Conservation (phyloP, 148 eudicot genomes). For the Hydrangea macrophylla region DNA sequence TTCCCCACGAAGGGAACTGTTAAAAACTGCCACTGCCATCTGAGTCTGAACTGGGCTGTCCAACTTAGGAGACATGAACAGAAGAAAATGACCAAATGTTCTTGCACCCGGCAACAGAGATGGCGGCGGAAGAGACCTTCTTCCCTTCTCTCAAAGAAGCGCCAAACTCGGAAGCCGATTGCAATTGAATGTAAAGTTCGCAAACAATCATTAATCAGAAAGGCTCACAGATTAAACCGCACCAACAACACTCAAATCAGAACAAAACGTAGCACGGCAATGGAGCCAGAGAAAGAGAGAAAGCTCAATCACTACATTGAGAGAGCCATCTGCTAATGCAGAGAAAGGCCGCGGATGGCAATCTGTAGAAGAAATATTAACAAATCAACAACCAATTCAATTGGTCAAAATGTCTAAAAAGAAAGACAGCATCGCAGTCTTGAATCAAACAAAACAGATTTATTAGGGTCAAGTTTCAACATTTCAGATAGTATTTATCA, state of each 20-base stretch:
- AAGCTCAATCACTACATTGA: constrained; percentile 24
- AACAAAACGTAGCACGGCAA: neutral
- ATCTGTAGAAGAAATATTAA: constrained; percentile 15
- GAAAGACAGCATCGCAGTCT: too few relatives aligned
- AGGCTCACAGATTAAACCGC: constrained; percentile 18
- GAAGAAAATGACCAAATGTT: constrained; percentile 9
- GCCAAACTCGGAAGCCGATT: constrained; percentile 44
- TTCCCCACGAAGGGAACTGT: constrained; percentile 53
- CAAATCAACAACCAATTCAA: neutral
- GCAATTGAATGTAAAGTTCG: constrained; percentile 8
- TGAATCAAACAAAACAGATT: too few relatives aligned
- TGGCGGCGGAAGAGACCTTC: constrained; percentile 44
- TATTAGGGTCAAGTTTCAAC: too few relatives aligned
- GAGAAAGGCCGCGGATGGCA: constrained; percentile 15
- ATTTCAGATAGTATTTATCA: too few relatives aligned
- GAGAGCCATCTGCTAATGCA: constrained; percentile 27
- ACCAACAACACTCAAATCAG: constrained; percentile 9
- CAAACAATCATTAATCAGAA: constrained; percentile 42
- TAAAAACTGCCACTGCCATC: constrained; percentile 69
- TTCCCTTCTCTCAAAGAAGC: constrained; percentile 34
- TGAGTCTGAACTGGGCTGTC: constrained; percentile 86
- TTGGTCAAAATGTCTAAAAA: neutral
- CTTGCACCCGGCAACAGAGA: constrained; percentile 30
- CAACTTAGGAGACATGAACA: constrained; percentile 58
- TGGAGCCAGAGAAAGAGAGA: constrained; percentile 12